Evolutionary conservation across 805 yeast genomes (phyloP).

Genomic region (Saccharomycopsis fodiens): DNA sequence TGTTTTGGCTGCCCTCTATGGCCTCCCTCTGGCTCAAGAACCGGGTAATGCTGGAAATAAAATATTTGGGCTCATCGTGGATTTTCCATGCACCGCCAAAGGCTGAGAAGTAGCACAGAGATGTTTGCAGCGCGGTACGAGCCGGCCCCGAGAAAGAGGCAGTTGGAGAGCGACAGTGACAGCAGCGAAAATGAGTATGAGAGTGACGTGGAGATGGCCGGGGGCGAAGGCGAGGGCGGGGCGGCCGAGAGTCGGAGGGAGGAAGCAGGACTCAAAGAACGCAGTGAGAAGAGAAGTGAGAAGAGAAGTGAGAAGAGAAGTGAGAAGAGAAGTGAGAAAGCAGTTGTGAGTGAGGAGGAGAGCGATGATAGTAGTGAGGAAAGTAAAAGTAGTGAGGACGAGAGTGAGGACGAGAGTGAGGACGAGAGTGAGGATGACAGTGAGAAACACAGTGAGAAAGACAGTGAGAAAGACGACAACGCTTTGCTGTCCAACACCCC

Average conservation of each 20-base stretch:
- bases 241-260: too few species aligned
- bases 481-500: too few species aligned
- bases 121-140: slow-evolving; percentile 67
- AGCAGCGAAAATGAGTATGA: slow-evolving; percentile 22
- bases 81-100: too few species aligned
- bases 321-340: not conserved
- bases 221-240: not conserved
- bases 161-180: slow-evolving; percentile 20
- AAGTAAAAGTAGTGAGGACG: slow-evolving; percentile 23
- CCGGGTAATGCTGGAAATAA: too few species aligned
- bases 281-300: not conserved
- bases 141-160: slow-evolving; percentile 33
- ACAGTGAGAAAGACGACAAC: slow-evolving; percentile 23
- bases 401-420: slow-evolving; percentile 21
- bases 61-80: too few species aligned
- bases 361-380: slow-evolving; percentile 21
- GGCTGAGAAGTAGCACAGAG: too few species aligned
- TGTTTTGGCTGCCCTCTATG: too few species aligned
- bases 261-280: too few species aligned
- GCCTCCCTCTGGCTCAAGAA: too few species aligned
- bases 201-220: slow-evolving; percentile 20
- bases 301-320: not conserved
- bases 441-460: slow-evolving; percentile 24
- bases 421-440: slow-evolving; percentile 22
- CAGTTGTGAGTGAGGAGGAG: too few species aligned